Conservation (phyloP, 345 rosid species). For the Eucalyptus curtisii region DNA sequence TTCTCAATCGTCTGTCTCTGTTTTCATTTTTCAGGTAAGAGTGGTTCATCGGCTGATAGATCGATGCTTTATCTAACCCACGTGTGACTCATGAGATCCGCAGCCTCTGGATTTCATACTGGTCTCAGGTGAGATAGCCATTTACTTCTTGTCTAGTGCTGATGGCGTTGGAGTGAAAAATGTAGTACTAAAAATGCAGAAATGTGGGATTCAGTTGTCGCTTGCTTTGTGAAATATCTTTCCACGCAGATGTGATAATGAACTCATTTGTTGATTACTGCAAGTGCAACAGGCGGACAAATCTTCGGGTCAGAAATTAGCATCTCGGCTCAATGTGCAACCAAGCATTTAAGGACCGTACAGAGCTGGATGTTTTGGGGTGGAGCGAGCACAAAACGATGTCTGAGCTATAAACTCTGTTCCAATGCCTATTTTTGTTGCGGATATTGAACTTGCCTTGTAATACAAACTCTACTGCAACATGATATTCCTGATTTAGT, state of each 20-base stretch:
- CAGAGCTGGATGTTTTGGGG: not conserved
- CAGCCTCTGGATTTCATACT: constrained; percentile 77
- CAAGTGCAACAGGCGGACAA: constrained; percentile 32
- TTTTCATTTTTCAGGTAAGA: no score
- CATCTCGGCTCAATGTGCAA: constrained; percentile 59
- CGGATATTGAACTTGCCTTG: not conserved
- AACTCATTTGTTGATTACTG: not conserved
- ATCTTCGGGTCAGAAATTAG: constrained; percentile 70
- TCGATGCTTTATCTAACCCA: constrained; percentile 36
- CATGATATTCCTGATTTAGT: not conserved
- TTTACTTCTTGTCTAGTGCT: not conserved
- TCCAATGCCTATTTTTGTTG: not conserved
- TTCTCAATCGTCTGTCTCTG: not conserved
- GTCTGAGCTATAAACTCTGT: not conserved
- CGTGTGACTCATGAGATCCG: constrained; percentile 82
- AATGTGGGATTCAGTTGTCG: not conserved
- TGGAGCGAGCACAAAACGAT: not conserved
- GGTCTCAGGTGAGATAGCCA: constrained; percentile 47
- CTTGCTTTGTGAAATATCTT: not conserved
- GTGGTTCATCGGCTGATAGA: no score
- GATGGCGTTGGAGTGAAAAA: not conserved
- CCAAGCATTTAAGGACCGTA: constrained; percentile 44
- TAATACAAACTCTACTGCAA: not conserved
- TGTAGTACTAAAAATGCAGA: not conserved
- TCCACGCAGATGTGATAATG: not conserved